phyloP scores from a whole-genome alignment of 2,329 filamentous ascomycete genomes.

The Colletotrichum coccodes region DNA sequence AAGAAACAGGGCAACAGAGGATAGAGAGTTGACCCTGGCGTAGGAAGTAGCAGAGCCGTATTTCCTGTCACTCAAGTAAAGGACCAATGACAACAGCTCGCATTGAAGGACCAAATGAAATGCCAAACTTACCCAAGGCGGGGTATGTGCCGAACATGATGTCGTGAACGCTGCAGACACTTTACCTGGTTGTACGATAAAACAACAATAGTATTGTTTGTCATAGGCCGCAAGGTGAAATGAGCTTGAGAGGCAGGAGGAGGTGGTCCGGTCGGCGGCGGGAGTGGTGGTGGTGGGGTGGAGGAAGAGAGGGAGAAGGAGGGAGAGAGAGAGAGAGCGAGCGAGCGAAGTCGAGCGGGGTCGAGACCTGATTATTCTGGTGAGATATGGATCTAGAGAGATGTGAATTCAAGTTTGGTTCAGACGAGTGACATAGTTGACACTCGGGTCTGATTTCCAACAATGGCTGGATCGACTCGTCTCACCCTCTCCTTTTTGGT shows the following conservation, averaged over 20 bases:
- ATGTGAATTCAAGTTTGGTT: background rate
- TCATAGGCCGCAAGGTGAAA: constrained; percentile 2
- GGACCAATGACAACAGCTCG: background rate
- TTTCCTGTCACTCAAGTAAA: background rate
- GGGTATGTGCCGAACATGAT: constrained; percentile 56
- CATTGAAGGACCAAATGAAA: constrained; percentile 4
- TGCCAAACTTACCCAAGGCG: constrained; percentile 48
- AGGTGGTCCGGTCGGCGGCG: background rate
- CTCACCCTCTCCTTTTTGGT: background rate
- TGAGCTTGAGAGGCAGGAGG: background rate
- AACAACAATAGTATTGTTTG: background rate
- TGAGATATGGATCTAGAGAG: constrained; percentile 6
- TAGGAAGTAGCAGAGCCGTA: background rate
- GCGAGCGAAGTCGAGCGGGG: constrained; percentile 23
- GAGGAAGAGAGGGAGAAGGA: background rate
- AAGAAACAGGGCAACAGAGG: background rate
- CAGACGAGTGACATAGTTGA: background rate
- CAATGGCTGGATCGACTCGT: background rate
- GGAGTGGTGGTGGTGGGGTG: constrained; percentile 24
- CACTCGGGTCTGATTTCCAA: background rate
- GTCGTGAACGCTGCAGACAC: constrained; percentile 19
- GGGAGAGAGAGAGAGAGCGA: background rate
- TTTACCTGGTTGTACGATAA: constrained; percentile 8
- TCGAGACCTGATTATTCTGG: constrained; percentile 6
- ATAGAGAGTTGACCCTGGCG: background rate